Evolutionary conservation across 768 basidiomycete genomes (phyloP).

Genomic region (Phlebiopsis gigantea): DNA sequence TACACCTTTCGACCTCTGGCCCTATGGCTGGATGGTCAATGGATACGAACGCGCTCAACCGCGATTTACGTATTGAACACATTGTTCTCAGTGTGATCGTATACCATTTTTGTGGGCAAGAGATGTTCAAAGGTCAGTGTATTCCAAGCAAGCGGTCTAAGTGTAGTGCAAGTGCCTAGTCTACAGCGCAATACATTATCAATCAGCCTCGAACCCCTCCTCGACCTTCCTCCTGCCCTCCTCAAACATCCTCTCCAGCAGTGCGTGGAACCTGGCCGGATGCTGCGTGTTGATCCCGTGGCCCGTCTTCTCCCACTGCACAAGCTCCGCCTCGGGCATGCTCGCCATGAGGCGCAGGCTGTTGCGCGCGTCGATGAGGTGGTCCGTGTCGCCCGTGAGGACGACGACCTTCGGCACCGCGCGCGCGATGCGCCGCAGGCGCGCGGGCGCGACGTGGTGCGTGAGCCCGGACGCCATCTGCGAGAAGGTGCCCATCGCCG

Average conservation of each 20-base stretch:
- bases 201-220: conserved; percentile 2
- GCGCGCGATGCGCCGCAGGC: conserved; percentile 31
- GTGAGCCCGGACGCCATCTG: conserved; percentile 69
- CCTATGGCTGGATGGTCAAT: conserved; percentile 1
- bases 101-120: too few relatives aligned
- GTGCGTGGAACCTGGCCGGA: conserved; percentile 41
- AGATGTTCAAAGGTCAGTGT: neutral
- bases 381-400: conserved; percentile 62
- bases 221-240: conserved; percentile 34
- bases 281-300: conserved; percentile 56
- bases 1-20: neutral
- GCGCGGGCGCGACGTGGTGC: conserved; percentile 42
- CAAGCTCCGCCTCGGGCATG: conserved; percentile 52
- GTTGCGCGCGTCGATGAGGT: conserved; percentile 46
- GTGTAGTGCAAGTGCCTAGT: neutral
- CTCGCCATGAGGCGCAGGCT: conserved; percentile 43
- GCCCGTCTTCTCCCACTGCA: conserved; percentile 58
- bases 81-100: neutral
- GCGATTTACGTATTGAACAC: conserved; percentile 3
- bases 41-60: conserved; percentile 7
- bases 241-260: conserved; percentile 50
- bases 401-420: conserved; percentile 60
- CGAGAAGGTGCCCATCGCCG: conserved; percentile 55
- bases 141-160: neutral
- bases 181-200: neutral